phyloP scores from a whole-genome alignment of 148 eudicot genomes.

The Rheum nobile region DNA sequence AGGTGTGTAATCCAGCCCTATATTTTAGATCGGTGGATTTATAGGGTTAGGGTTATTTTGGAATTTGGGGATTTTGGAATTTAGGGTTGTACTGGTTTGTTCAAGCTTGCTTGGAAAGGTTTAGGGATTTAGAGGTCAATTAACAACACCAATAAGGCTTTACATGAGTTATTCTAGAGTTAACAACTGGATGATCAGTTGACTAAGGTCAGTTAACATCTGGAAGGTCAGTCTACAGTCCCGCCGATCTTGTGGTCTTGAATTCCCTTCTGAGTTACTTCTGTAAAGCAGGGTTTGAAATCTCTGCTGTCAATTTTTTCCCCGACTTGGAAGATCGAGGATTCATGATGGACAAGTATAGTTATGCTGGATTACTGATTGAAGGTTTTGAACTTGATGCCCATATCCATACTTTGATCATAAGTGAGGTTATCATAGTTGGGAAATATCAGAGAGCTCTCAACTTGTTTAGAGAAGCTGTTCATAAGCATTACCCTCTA shows the following conservation, averaged over 20 bases:
- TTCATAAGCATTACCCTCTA: constrained; percentile 17
- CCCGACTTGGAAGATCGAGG: constrained; percentile 30
- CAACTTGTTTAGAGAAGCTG: constrained; percentile 26
- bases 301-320: constrained; percentile 32
- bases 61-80: too few relatives aligned
- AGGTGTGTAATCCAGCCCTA: too few relatives aligned
- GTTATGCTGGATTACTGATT: constrained; percentile 31
- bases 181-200: too few relatives aligned
- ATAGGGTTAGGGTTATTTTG: too few relatives aligned
- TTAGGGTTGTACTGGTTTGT: too few relatives aligned
- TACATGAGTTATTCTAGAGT: too few relatives aligned
- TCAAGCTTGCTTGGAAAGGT: too few relatives aligned
- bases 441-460: constrained; percentile 25
- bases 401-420: constrained; percentile 29
- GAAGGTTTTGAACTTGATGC: constrained; percentile 23
- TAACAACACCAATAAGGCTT: too few relatives aligned
- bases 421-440: constrained; percentile 23
- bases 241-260: constrained; percentile 30
- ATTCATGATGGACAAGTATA: constrained; percentile 33
- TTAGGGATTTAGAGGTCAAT: too few relatives aligned
- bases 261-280: constrained; percentile 37
- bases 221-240: too few relatives aligned
- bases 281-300: constrained; percentile 41
- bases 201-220: too few relatives aligned
- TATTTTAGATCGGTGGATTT: too few relatives aligned